A percentile compares a stretch with the other conserved stretches of the same genome.
These are phyloP conservation scores for Lentinula aciculospora DNA, from an alignment of 768 basidiomycete species.

Conservation along the genomic window DNA sequence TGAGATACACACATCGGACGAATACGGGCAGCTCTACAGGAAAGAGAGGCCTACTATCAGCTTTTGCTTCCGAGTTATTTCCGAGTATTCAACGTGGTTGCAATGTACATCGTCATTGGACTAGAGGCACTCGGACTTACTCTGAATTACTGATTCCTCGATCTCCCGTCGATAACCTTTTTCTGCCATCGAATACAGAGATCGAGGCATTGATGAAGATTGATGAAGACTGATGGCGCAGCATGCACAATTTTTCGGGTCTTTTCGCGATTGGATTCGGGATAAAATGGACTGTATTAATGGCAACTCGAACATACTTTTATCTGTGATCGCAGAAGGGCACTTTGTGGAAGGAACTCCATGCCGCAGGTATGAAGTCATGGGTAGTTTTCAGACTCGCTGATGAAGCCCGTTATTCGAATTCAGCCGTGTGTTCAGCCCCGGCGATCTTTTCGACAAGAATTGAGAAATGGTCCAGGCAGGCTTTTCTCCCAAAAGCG, in stretches of 20 bases:
- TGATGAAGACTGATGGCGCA: no score
- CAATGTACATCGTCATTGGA: neutral
- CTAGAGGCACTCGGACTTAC: no score
- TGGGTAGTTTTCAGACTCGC: neutral
- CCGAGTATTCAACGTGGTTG: neutral
- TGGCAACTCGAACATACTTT: no score
- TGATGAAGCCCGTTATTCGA: neutral
- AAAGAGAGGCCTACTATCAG: neutral
- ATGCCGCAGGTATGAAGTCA: neutral
- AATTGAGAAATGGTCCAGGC: neutral
- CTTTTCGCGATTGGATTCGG: no score
- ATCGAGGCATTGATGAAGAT: no score
- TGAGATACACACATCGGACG: neutral
- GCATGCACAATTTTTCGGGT: no score
- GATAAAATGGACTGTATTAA: no score
- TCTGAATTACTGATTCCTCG: no score
- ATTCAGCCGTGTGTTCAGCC: neutral
- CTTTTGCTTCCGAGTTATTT: neutral
- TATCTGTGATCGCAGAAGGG: no score
- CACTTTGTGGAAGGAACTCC: no score
- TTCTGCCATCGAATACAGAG: neutral
- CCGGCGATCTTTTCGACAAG: neutral
- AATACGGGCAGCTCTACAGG: neutral
- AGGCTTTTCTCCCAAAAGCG: neutral
- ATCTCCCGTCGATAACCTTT: neutral